Conservation (phyloP, 208 protist species). For the Trypanosoma theileri region DNA sequence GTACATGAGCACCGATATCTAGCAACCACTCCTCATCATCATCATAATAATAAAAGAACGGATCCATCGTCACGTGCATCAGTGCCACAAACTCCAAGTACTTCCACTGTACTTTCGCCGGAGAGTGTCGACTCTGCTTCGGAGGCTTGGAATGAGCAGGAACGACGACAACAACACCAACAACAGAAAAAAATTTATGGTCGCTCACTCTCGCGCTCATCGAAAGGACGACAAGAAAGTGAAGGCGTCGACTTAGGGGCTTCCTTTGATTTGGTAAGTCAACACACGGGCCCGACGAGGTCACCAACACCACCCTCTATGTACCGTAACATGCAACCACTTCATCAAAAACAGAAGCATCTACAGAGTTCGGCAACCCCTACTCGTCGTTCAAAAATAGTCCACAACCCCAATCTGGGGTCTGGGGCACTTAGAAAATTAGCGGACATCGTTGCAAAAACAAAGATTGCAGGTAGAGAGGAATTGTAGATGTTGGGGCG, state of each 20-base stretch:
- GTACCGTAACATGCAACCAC: background rate
- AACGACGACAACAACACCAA: background rate
- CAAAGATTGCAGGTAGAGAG: conserved; percentile 30
- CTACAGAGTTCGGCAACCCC: background rate
- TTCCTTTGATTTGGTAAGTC: background rate
- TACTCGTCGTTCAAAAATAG: background rate
- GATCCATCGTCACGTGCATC: background rate
- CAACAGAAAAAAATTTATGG: conserved; percentile 4
- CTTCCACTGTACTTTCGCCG: conserved; percentile 22
- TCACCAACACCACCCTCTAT: background rate
- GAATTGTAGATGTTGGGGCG: conserved; percentile 15
- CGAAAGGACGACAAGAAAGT: background rate
- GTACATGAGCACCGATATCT: background rate
- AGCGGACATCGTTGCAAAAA: conserved; percentile 65
- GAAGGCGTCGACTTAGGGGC: background rate
- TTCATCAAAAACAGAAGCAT: background rate
- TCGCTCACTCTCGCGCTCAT: background rate
- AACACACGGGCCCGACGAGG: background rate
- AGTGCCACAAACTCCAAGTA: conserved; percentile 12
- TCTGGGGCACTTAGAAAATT: conserved; percentile 44
- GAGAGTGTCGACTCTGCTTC: conserved; percentile 7
- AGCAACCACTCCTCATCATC: background rate
- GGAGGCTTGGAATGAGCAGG: background rate
- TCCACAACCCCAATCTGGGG: conserved; percentile 14
- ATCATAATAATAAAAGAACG: background rate